Conservation (phyloP, 2,329 filamentous ascomycete species). For the Karstenula rhodostoma region DNA sequence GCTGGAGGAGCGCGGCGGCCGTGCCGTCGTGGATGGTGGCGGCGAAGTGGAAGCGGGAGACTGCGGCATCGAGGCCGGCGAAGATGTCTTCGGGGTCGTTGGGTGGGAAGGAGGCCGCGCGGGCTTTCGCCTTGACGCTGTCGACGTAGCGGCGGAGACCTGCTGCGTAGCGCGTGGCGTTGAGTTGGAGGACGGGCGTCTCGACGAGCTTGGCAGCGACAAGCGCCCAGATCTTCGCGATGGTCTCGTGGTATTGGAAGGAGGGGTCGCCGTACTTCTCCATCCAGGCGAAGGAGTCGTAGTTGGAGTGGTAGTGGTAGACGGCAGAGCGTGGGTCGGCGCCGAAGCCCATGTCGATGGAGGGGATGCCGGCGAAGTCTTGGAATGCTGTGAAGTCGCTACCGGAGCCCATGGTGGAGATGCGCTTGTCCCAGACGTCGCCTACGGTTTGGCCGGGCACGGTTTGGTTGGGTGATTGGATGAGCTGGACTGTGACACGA, state of each 20-base stretch:
- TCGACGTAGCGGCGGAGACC: slow-evolving; percentile 54
- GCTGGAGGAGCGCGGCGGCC: slow-evolving; percentile 56
- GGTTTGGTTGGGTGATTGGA: slow-evolving; percentile 72
- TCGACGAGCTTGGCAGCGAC: slow-evolving; percentile 57
- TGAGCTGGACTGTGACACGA: slow-evolving; percentile 31
- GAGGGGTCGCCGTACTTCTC: slow-evolving; percentile 73
- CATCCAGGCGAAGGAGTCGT: slow-evolving; percentile 88
- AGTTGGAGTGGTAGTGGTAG: slow-evolving; percentile 84
- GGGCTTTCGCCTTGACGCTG: slow-evolving; percentile 48
- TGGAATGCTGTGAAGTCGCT: slow-evolving; percentile 63
- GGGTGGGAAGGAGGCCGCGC: background rate
- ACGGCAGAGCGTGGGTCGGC: slow-evolving; percentile 55
- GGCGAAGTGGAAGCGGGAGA: slow-evolving; percentile 58
- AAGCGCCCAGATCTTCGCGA: slow-evolving; percentile 56
- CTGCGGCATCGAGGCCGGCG: slow-evolving; percentile 57
- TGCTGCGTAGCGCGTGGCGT: slow-evolving; percentile 56
- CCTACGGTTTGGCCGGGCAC: slow-evolving; percentile 72
- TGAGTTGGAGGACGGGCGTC: slow-evolving; percentile 57
- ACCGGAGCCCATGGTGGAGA: slow-evolving; percentile 64
- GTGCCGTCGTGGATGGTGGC: slow-evolving; percentile 61
- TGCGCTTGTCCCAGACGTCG: slow-evolving; percentile 66
- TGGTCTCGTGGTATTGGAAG: slow-evolving; percentile 65
- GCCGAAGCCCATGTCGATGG: slow-evolving; percentile 57
- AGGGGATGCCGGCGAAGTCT: slow-evolving; percentile 61
- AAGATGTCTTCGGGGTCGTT: slow-evolving; percentile 49